These are phyloP conservation scores for Pyrenochaeta sp. DNA, from an alignment of 2,329 filamentous ascomycete genomes.

Conservation along the genomic window DNA sequence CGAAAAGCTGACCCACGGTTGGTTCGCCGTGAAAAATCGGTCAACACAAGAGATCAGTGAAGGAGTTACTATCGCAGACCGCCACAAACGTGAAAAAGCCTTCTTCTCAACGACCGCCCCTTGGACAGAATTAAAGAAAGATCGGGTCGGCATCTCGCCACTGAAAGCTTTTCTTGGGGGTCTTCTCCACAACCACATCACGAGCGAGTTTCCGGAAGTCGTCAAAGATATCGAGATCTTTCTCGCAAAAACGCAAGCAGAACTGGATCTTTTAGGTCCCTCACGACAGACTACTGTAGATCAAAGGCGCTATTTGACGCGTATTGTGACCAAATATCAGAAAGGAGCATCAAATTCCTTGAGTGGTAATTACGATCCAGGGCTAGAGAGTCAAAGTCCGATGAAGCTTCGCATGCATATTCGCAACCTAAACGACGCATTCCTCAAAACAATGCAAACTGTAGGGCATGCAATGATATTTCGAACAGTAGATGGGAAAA, in stretches of 20 bases:
- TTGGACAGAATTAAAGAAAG: conserved; percentile 10
- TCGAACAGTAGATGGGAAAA: conserved; percentile 1
- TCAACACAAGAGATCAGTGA: conserved; percentile 12
- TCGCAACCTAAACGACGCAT: conserved; percentile 8
- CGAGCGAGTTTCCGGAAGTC: conserved; percentile 10
- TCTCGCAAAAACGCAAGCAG: conserved; percentile 2
- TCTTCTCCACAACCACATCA: conserved; percentile 11
- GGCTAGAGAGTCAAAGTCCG: conserved; percentile 2
- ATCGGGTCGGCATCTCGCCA: conserved; percentile 7
- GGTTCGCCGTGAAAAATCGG: conserved; percentile 16
- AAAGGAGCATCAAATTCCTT: conserved; percentile 8
- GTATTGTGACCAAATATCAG: conserved; percentile 7
- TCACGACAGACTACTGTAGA: conserved; percentile 10
- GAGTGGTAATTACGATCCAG: conserved; percentile 11
- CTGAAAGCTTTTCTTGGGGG: conserved; percentile 12
- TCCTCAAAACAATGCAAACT: conserved; percentile 6
- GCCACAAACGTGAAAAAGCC: conserved; percentile 9
- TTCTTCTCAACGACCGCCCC: conserved; percentile 10
- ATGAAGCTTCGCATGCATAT: conserved; percentile 16
- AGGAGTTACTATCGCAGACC: conserved; percentile 10
- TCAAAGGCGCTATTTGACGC: conserved; percentile 9
- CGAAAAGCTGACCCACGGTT: conserved; percentile 12
- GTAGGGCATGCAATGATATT: conserved; percentile 10
- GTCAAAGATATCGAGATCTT: conserved; percentile 12
- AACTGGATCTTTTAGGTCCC: conserved; percentile 9